Evolutionary conservation across 176 grass and related monocot genomes (phyloP).

Genomic region (Triticum dicoccoides): DNA sequence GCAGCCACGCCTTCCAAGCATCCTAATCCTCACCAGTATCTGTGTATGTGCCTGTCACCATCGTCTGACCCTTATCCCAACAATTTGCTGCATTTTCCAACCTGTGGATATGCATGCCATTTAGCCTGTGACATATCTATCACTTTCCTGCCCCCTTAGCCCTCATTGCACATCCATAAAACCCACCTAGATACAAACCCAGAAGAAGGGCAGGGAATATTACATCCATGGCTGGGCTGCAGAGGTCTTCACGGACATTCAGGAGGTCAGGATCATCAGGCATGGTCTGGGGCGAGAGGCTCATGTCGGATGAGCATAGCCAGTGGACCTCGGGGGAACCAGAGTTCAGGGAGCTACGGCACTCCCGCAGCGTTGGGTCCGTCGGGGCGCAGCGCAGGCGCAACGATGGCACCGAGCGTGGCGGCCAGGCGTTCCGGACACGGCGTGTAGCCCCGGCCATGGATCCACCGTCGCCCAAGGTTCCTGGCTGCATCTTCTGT

Average conservation of each 20-base stretch:
- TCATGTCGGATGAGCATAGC: slow-evolving; percentile 27
- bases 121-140: neutral
- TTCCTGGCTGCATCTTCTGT: slow-evolving; percentile 53
- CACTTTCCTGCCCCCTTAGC: neutral
- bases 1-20: neutral
- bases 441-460: slow-evolving; percentile 14
- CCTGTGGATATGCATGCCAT: slow-evolving; percentile 1
- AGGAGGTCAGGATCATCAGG: slow-evolving; percentile 72
- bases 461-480: slow-evolving; percentile 51
- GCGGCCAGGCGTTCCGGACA: slow-evolving; percentile 20
- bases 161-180: slow-evolving; percentile 10
- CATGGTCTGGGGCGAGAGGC: slow-evolving; percentile 62
- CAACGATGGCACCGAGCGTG: neutral
- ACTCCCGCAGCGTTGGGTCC: slow-evolving; percentile 43
- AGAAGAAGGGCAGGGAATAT: slow-evolving; percentile 25
- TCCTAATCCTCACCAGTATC: neutral
- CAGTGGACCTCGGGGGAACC: slow-evolving; percentile 16
- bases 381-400: neutral
- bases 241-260: slow-evolving; percentile 62
- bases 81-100: neutral
- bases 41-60: slow-evolving; percentile 26
- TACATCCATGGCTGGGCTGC: slow-evolving; percentile 33
- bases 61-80: neutral
- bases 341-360: slow-evolving; percentile 44
- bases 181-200: neutral